A percentile compares a stretch with the other conserved stretches of the same genome.
These are phyloP conservation scores for Spathaspora sp. DNA, from an alignment of 805 yeast species.

Conservation along the genomic window DNA sequence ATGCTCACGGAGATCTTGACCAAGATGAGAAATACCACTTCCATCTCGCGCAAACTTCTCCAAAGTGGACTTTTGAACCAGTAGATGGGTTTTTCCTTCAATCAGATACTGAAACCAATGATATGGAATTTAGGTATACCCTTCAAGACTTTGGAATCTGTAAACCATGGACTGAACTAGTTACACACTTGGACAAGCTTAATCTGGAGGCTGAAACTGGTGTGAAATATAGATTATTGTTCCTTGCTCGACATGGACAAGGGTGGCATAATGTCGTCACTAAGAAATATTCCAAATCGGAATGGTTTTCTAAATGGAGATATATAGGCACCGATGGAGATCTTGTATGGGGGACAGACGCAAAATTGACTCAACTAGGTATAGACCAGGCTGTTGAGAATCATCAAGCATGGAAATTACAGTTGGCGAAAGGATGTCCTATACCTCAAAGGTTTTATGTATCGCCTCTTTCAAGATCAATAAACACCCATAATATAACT, in stretches of 20 bases:
- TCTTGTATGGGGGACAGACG: conserved; percentile 55
- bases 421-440: conserved; percentile 43
- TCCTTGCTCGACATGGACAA: conserved; percentile 64
- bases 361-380: conserved; percentile 52
- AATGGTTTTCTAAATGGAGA: conserved; percentile 55
- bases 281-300: conserved; percentile 45
- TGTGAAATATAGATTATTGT: conserved; percentile 42
- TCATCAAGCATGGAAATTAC: conserved; percentile 36
- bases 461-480: conserved; percentile 59
- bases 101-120: conserved; percentile 36
- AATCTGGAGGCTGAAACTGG: conserved; percentile 26
- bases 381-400: conserved; percentile 49
- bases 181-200: conserved; percentile 23
- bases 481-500: conserved; percentile 48
- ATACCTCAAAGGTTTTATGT: conserved; percentile 49
- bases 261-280: conserved; percentile 59
- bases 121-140: conserved; percentile 36
- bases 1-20: conserved; percentile 23
- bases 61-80: conserved; percentile 37
- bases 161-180: conserved; percentile 34
- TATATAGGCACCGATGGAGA: conserved; percentile 48
- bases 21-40: conserved; percentile 15
- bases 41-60: conserved; percentile 4
- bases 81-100: conserved; percentile 48
- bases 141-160: conserved; percentile 40